phyloP scores from a whole-genome alignment of 768 basidiomycete genomes.

The Austroboletus eburneus region DNA sequence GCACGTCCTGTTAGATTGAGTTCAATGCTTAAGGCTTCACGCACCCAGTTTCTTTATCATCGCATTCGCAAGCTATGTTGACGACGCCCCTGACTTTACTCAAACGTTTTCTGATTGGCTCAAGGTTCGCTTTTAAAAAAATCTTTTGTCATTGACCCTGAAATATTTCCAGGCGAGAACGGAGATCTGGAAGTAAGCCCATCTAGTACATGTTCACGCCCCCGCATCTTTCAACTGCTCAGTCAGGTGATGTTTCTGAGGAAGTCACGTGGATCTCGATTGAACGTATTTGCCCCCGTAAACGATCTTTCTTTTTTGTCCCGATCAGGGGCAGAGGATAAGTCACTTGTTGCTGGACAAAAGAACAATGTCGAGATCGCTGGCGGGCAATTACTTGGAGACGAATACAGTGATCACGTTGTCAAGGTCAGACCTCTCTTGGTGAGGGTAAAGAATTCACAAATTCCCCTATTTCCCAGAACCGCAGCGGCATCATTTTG shows the following conservation, averaged over 20 bases:
- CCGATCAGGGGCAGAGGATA: slow-evolving; percentile 55
- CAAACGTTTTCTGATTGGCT: slow-evolving; percentile 86
- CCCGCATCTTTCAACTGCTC: neutral
- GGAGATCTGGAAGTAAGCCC: slow-evolving; percentile 88
- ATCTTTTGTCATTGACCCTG: neutral
- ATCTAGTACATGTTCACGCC: neutral
- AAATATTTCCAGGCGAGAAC: slow-evolving; percentile 53
- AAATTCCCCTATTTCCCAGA: slow-evolving; percentile 45
- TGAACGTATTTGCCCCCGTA: slow-evolving; percentile 90
- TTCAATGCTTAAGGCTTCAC: neutral
- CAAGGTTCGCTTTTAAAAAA: slow-evolving; percentile 50
- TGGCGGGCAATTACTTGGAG: slow-evolving; percentile 85
- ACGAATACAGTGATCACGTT: slow-evolving; percentile 94
- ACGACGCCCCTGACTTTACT: slow-evolving; percentile 56
- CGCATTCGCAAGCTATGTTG: slow-evolving; percentile 86
- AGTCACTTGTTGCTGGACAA: slow-evolving; percentile 59
- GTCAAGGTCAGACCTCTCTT: slow-evolving; percentile 56
- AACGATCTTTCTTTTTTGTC: slow-evolving; percentile 83
- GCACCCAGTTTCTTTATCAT: slow-evolving; percentile 82
- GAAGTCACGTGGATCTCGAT: slow-evolving; percentile 71
- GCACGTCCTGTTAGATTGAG: neutral
- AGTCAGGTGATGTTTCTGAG: slow-evolving; percentile 88
- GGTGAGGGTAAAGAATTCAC: neutral
- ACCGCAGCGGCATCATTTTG: slow-evolving; percentile 90
- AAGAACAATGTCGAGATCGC: slow-evolving; percentile 70